A percentile compares a stretch with the other conserved stretches of the same genome.
phyloP scores from a whole-genome alignment of 768 basidiomycete species.

The Leccinum sublutescens region DNA sequence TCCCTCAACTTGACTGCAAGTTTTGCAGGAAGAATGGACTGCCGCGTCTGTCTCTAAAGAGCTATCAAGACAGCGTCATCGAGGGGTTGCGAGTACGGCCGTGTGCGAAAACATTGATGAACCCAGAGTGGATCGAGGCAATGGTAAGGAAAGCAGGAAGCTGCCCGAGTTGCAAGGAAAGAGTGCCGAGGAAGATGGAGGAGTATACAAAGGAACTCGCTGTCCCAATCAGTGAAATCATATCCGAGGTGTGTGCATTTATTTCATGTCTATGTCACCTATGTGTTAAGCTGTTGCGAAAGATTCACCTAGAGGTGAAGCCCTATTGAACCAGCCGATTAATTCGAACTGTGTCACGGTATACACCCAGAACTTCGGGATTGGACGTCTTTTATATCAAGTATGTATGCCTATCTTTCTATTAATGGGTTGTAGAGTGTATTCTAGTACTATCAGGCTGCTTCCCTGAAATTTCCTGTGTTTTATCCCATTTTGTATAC shows the following conservation, averaged over 20 bases:
- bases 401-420: constrained; percentile 5
- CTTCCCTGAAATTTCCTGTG: neutral
- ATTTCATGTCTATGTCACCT: neutral
- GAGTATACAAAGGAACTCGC: constrained; percentile 30
- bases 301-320: constrained; percentile 31
- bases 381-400: constrained; percentile 1
- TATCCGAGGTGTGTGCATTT: constrained; percentile 26
- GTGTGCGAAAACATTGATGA: constrained; percentile 31
- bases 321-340: constrained; percentile 24
- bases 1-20: constrained; percentile 34
- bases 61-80: constrained; percentile 35
- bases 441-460: neutral
- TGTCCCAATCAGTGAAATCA: constrained; percentile 27
- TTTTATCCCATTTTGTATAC: neutral
- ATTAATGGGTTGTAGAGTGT: constrained; percentile 1
- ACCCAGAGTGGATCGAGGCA: constrained; percentile 30
- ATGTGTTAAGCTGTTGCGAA: neutral
- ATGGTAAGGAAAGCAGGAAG: constrained; percentile 33
- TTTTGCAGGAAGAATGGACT: constrained; percentile 35
- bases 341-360: constrained; percentile 11
- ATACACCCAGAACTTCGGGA: neutral
- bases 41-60: constrained; percentile 31
- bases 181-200: constrained; percentile 30
- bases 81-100: constrained; percentile 33
- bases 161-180: constrained; percentile 29